Percentiles rank a stretch among this genome's conserved stretches.
Conservation (phyloP, 108 stramenopile genomes). For the Pseudonitzschia delicatissima region DNA sequence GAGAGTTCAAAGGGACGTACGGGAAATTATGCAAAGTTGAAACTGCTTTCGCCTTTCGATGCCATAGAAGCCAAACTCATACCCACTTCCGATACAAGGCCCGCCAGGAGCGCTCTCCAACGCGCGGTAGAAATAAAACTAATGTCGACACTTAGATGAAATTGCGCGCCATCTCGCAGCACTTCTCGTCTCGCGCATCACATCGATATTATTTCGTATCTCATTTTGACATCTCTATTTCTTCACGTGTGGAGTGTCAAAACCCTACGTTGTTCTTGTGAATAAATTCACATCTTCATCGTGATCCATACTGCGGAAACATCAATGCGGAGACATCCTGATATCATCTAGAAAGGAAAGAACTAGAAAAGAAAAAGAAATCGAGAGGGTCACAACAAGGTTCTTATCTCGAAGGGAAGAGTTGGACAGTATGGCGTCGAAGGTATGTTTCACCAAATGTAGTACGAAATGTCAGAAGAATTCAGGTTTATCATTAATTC, state of each 20-base stretch:
- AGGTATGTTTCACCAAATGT: background rate
- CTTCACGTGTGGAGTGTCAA: no score
- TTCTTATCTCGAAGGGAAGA: background rate
- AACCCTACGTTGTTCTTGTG: no score
- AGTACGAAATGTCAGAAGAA: background rate
- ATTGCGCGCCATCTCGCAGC: background rate
- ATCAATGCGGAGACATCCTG: background rate
- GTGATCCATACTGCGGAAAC: no score
- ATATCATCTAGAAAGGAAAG: background rate
- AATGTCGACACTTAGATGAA: no score
- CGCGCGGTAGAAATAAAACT: background rate
- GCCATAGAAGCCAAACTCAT: no score
- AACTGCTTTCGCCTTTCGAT: no score
- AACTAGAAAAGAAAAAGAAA: background rate
- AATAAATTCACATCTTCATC: no score
- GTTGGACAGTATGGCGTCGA: constrained; percentile 3
- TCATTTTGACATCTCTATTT: background rate
- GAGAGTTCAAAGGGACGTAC: no score
- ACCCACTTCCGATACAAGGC: no score
- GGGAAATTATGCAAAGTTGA: no score
- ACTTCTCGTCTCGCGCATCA: background rate
- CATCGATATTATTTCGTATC: background rate
- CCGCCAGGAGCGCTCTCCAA: background rate
- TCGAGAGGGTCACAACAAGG: background rate
- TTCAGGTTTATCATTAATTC: background rate